Percentiles rank a stretch among this genome's conserved stretches.
Evolutionary conservation across 352 stramenopile genomes (phyloP).

Genomic region (Thraustotheca clavata): DNA sequence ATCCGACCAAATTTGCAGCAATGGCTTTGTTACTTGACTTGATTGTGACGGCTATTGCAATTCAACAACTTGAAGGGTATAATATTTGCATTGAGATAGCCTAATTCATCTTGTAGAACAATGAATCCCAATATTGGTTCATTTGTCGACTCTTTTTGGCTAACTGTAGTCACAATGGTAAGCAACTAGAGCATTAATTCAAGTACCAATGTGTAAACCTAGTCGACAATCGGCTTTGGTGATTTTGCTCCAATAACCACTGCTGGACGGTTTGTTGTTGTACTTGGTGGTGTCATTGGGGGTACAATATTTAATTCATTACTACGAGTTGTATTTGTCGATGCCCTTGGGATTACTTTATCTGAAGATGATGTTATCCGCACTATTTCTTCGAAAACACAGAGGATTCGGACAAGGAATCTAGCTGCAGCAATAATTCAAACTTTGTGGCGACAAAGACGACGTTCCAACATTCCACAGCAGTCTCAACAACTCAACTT

Average conservation of each 20-base stretch:
- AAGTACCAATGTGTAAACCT: neutral
- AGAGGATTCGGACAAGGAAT: neutral
- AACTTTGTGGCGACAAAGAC: neutral
- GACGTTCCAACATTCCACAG: too few species aligned
- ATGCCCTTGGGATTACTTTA: neutral
- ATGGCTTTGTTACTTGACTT: neutral
- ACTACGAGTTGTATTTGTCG: conserved; percentile 1
- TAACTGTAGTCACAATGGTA: conserved; percentile 15
- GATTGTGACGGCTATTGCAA: neutral
- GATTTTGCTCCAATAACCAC: neutral
- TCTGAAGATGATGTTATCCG: neutral
- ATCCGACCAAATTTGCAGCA: neutral
- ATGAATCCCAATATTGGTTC: neutral
- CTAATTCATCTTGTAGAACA: neutral
- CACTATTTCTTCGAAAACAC: neutral
- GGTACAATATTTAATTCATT: neutral
- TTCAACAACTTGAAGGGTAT: neutral
- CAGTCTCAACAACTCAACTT: neutral
- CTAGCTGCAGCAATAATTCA: neutral
- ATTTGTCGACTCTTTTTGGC: neutral
- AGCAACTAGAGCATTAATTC: neutral
- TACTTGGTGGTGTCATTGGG: conserved; percentile 1
- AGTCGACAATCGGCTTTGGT: conserved; percentile 8
- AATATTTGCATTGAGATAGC: neutral
- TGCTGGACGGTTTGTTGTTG: neutral